Evolutionary conservation across 225 moss, liverwort and hornwort species (phyloP).

Genomic region (Marchantia paleacea): DNA sequence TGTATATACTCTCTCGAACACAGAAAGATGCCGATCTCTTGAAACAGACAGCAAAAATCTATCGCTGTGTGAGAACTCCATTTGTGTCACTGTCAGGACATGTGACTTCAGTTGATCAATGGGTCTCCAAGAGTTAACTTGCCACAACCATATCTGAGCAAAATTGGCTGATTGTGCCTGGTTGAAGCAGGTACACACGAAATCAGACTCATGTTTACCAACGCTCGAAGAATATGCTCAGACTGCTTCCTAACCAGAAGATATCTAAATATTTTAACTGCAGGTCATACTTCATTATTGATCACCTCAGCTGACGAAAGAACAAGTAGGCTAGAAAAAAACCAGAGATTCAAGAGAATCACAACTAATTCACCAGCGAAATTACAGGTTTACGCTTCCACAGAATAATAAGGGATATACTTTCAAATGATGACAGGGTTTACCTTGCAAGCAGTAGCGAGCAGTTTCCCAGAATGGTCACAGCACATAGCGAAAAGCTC

Average conservation of each 20-base stretch:
- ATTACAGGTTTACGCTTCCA: not conserved
- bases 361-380: not conserved
- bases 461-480: conserved; percentile 66
- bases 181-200: not conserved
- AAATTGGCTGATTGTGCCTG: conserved; percentile 81
- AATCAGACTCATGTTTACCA: not conserved
- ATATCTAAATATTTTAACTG: too few species aligned
- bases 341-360: not conserved
- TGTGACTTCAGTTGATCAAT: conserved; percentile 78
- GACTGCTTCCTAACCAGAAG: not conserved
- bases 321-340: not conserved
- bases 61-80: conserved; percentile 87
- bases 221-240: not conserved
- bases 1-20: conserved; percentile 48
- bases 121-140: conserved; percentile 74
- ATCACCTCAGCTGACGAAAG: too few species aligned
- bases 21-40: conserved; percentile 85
- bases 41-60: conserved; percentile 83
- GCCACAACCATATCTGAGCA: conserved; percentile 95
- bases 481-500: conserved; percentile 88
- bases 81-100: conserved; percentile 75
- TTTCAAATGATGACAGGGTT: not conserved
- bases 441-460: conserved; percentile 98
- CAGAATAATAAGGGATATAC: not conserved
- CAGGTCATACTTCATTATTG: too few species aligned